Percentiles rank a stretch among this genome's conserved stretches.
phyloP scores from a whole-genome alignment of 148 eudicot species.

The Spergularia marina region DNA sequence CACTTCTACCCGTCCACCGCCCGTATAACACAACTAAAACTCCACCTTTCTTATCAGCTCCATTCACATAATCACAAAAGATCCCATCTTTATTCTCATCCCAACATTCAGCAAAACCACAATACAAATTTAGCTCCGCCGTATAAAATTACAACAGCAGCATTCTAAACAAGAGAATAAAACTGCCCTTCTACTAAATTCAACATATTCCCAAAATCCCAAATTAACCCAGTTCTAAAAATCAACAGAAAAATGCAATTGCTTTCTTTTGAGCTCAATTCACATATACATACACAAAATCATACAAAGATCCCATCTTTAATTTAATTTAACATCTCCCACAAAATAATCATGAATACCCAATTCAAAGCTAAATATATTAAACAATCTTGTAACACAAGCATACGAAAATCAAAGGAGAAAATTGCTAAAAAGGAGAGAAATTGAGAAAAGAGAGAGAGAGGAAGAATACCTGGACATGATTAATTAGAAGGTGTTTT shows the following conservation, averaged over 20 bases:
- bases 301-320: too few relatives aligned
- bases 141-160: neutral
- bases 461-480: slow-evolving; percentile 10
- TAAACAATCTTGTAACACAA: neutral
- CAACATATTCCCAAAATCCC: too few relatives aligned
- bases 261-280: too few relatives aligned
- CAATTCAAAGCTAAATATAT: neutral
- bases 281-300: too few relatives aligned
- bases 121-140: neutral
- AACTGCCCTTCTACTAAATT: neutral
- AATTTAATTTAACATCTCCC: too few relatives aligned
- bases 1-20: neutral
- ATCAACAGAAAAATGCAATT: too few relatives aligned
- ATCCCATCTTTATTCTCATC: neutral
- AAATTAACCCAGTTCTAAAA: too few relatives aligned
- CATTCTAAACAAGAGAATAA: neutral
- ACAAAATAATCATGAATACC: neutral
- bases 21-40: neutral
- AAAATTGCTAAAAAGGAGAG: neutral
- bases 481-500: neutral
- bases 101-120: neutral
- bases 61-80: neutral
- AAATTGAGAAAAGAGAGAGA: too few relatives aligned
- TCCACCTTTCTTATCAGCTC: neutral
- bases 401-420: neutral